These are phyloP conservation scores for grape (Vitis vinifera) DNA, from an alignment of 164 flowering plant genomes.

Conservation along the genomic window DNA sequence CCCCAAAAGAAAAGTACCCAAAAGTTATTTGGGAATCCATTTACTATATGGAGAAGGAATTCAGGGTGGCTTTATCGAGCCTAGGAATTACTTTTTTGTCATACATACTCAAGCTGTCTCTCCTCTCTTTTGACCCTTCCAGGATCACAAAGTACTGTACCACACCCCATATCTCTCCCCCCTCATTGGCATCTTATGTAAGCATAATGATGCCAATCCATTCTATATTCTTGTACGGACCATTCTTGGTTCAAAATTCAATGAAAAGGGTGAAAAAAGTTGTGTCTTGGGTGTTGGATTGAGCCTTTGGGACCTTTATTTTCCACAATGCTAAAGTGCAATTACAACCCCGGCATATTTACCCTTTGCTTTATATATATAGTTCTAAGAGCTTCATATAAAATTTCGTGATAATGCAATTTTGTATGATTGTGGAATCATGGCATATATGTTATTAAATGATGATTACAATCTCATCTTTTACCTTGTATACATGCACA, in stretches of 20 bases:
- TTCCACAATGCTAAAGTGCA: no score
- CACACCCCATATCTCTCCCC: no score
- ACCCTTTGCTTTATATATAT: no score
- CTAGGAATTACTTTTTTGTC: conserved; percentile 10
- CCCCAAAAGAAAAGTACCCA: conserved; percentile 13
- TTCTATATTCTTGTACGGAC: conserved; percentile 3
- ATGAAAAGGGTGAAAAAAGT: conserved; percentile 5
- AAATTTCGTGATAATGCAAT: no score
- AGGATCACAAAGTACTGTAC: conserved; percentile 2
- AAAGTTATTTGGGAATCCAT: conserved; percentile 11
- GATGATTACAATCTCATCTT: no score
- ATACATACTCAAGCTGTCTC: conserved; percentile 24
- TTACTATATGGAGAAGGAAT: conserved; percentile 4
- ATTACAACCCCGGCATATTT: no score
- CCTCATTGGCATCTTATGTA: not conserved
- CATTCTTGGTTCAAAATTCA: conserved; percentile 4
- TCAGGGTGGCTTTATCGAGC: conserved; percentile 22
- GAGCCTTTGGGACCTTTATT: no score
- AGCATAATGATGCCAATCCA: conserved; percentile 10
- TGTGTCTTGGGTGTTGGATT: not conserved
- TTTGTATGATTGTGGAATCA: no score
- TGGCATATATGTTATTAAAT: no score
- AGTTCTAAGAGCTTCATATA: no score
- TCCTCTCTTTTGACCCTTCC: conserved; percentile 26
- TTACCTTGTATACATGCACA: no score